A percentile compares a stretch with the other conserved stretches of the same genome.
These are phyloP conservation scores for Rubia tinctorum DNA, from an alignment of 305 asterid species.

Conservation along the genomic window DNA sequence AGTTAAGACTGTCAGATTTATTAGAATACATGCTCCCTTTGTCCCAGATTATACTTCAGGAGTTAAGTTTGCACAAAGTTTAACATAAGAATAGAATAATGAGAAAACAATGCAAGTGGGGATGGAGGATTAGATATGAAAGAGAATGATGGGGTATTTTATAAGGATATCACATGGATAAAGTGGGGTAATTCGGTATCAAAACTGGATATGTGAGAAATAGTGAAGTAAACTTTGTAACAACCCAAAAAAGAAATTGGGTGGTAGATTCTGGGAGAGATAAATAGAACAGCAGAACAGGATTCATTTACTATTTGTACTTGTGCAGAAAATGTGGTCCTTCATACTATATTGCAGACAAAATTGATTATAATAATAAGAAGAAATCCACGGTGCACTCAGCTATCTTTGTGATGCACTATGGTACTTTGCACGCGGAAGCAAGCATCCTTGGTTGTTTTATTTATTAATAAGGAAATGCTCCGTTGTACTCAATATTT, in stretches of 20 bases:
- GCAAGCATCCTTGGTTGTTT: too few species aligned
- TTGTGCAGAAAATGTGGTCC: neutral
- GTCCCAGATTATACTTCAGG: neutral
- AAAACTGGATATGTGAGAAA: neutral
- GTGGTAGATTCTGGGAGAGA: neutral
- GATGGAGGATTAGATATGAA: too few species aligned
- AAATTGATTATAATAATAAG: too few species aligned
- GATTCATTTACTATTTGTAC: neutral
- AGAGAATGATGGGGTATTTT: neutral
- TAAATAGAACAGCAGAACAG: neutral
- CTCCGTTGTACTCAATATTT: neutral
- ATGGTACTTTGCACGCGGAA: too few species aligned
- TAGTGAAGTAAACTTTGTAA: neutral
- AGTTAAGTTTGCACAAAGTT: neutral
- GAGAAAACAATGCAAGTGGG: neutral
- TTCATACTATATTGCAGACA: neutral
- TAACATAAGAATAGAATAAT: neutral
- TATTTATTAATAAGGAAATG: neutral
- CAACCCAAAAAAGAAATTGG: neutral
- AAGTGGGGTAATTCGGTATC: neutral
- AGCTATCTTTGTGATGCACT: too few species aligned
- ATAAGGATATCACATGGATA: neutral
- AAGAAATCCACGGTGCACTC: too few species aligned
- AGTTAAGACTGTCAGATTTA: neutral
- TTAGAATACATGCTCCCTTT: neutral